These are phyloP conservation scores for Thermochaetoides thermophila DNA, from an alignment of 495 filamentous ascomycete genomes.

Conservation along the genomic window DNA sequence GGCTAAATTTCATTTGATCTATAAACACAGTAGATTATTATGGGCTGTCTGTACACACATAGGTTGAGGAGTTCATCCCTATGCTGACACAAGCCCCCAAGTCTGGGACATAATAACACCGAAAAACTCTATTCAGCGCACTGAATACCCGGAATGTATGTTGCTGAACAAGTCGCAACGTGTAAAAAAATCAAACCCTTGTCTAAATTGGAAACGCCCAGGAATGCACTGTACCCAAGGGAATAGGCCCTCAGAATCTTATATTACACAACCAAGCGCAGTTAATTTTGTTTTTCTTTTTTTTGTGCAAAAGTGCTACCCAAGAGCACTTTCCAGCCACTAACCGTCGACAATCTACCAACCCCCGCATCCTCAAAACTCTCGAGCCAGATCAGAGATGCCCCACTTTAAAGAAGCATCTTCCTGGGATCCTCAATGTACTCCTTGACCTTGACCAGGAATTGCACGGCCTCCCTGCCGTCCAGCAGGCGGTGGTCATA, in stretches of 20 bases:
- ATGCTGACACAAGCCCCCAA: neutral
- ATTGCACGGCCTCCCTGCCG: slow-evolving; percentile 90
- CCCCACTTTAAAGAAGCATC: slow-evolving; percentile 69
- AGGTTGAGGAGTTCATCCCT: too few relatives aligned
- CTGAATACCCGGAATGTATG: too few relatives aligned
- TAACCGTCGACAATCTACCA: too few relatives aligned
- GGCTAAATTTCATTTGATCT: too few relatives aligned
- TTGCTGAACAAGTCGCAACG: neutral
- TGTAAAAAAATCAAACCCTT: slow-evolving; percentile 4
- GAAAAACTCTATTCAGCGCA: too few relatives aligned
- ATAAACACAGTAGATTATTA: too few relatives aligned
- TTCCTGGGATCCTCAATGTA: slow-evolving; percentile 93
- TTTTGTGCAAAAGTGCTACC: too few relatives aligned
- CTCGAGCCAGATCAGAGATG: too few relatives aligned
- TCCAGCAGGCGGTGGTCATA: slow-evolving; percentile 95
- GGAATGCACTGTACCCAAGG: slow-evolving; percentile 5
- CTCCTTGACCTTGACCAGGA: slow-evolving; percentile 95
- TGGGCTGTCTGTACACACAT: neutral
- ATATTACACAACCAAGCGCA: slow-evolving; percentile 14
- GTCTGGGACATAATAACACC: neutral
- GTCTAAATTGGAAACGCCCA: slow-evolving; percentile 10
- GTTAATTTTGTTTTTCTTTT: too few relatives aligned
- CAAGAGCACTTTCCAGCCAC: too few relatives aligned
- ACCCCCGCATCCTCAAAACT: too few relatives aligned
- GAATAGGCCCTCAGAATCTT: neutral